Evolutionary conservation across 164 flowering plant genomes (phyloP), one percentile per base, ranked within the genome.

Genomic region (Sedum album): DNA sequence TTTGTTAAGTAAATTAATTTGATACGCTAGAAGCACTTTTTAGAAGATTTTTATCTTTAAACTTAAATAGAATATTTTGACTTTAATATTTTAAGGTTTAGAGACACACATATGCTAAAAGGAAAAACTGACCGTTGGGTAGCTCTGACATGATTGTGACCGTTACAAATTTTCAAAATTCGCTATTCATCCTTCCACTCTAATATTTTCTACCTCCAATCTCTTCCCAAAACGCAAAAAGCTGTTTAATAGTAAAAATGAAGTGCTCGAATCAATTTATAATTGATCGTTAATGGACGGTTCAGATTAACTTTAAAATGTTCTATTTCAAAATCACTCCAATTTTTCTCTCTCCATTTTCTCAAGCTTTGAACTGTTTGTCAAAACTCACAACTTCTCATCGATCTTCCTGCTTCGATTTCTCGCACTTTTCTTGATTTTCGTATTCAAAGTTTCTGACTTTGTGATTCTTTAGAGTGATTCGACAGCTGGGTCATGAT

Each of bases 111-210:
- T n/a, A n/a, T n/a, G n/a, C n/a, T n/a, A n/a, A n/a, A n/a, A n/a
- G n/a, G n/a, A 11, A 28, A 57, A 13, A 57, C 62, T 57, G 62
- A 57, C 62, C 62, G 62, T 57, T 57, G 33, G 33, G 26, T 57
- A 33, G 62, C 33, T 57, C 18, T 57, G 35, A 57, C 62, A 57
- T 5, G 33, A 28, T 57, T 57, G 5, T 57, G 62, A 57, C 62
- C 62, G 62, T 57, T 57, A 57, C 62, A 57, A 57, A 10, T 11
- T 1, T 57, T 57, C 62, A 57, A 57, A 57, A 26, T 26, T 13
- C 26, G 4, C 62, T 28, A 20, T 26, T 28, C 30, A 13, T 57
- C 5, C 31, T 57, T 57, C 62, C 62, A 57, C 10, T 57, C 20
- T 4, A 57, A 26, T n/a, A 1, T 1, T 1, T 57, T 14, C 18